Base-by-base conservation (phyloP, 768 basidiomycete species). In the Astraeus odoratus region DNA sequence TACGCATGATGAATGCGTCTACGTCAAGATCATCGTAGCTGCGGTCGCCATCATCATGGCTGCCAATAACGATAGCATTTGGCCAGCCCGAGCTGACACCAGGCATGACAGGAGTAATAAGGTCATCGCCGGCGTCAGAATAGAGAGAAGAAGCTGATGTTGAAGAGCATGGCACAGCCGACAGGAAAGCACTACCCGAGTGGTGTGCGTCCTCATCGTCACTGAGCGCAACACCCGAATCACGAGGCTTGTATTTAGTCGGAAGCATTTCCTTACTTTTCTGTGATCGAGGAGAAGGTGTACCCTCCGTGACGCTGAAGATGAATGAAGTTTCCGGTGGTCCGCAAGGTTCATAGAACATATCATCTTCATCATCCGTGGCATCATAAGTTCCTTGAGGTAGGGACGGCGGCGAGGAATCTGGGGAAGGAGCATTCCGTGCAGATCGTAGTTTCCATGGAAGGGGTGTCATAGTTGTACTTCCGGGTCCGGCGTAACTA, bases 1-100 rank as follows among this genome's bases (percentile, higher is more conserved):
- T 81, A 23, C 78, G 77, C 53, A 81, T 64, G 50, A 90, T 88
- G 61, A 88, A 88, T 3, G 75, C 76, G 43, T 88, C 83, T 1
- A 83, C 73, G 46, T 78, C 73, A 24, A 68, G 54, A n/a, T 52
- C 57, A 5, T 63, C 63, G 8, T 53, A 57, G 43, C 54, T 44
- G 47, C 50, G 51, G 40, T 58, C 43, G 16, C 61, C 57, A 18
- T 72, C 71, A 48, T 75, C 76, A 2, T 69, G 57, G 12, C 69
- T 72, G 25, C 61, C 64, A 20, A 74, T 60, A 24, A 64, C 46
- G 12, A 58, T 50, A 16, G 76, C 60, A 12, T 59, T 61, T 1
- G 85, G 86, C 86, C 86, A 89, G 10, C 78, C 78, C 3, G 81
- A 81, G 30, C 57, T 52, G 13, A 59, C 43, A 24, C 73, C 72